phyloP scores from a whole-genome alignment of 306 rosid genomes.

The Nissolia schottii region DNA sequence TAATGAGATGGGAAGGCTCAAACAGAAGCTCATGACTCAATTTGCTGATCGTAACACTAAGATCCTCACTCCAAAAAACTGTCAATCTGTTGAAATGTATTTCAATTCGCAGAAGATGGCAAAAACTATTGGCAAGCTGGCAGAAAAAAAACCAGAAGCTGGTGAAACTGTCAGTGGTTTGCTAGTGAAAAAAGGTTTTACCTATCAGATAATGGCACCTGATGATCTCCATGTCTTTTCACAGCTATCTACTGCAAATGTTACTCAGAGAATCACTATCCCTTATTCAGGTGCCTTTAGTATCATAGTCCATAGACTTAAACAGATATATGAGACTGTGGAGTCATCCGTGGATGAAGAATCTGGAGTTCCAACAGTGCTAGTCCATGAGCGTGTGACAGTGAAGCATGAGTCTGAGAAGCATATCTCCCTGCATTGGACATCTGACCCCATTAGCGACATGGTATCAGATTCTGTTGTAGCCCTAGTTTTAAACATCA shows the following conservation, averaged over 20 bases:
- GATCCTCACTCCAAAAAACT: conserved; percentile 85
- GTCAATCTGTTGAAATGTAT: conserved; percentile 88
- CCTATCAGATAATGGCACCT: conserved; percentile 92
- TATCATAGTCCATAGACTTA: conserved; percentile 61
- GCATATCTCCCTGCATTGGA: conserved; percentile 86
- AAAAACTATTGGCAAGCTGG: conserved; percentile 82
- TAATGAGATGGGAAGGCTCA: conserved; percentile 95
- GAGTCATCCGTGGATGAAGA: conserved; percentile 78
- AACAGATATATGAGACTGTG: conserved; percentile 72
- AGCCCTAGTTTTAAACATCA: conserved; percentile 72
- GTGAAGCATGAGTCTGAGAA: conserved; percentile 82
- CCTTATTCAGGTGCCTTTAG: conserved; percentile 65
- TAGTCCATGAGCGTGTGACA: conserved; percentile 69
- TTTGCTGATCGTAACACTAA: conserved; percentile 81
- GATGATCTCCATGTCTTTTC: conserved; percentile 95
- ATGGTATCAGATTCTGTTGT: conserved; percentile 88
- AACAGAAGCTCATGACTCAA: conserved; percentile 77
- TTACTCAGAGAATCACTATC: conserved; percentile 83
- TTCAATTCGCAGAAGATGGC: conserved; percentile 97
- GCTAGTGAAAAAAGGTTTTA: conserved; percentile 83
- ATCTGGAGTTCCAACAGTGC: conserved; percentile 60
- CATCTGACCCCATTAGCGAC: conserved; percentile 81
- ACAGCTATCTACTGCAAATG: conserved; percentile 70
- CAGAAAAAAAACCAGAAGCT: conserved; percentile 66
- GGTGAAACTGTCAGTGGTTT: conserved; percentile 76